A percentile compares a stretch with the other conserved stretches of the same genome.
Conservation (phyloP, 306 rosid species). For the Medicago arabica region DNA sequence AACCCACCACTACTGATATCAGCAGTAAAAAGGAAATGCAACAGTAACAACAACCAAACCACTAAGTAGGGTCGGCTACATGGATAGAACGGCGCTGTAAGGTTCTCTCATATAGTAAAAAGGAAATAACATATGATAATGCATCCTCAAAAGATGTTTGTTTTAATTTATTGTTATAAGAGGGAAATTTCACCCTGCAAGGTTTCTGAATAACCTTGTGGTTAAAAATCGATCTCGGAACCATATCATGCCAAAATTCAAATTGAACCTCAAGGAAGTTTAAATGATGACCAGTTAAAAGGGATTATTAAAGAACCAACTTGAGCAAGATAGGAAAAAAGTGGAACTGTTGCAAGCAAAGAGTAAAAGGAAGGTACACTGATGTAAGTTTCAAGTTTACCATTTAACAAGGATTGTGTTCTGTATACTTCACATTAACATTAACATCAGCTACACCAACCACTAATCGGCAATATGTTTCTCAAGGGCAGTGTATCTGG, state of each 20-base stretch:
- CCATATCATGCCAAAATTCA: neutral
- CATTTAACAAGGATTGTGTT: slow-evolving; percentile 39
- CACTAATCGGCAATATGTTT: slow-evolving; percentile 39
- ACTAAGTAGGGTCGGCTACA: too few relatives aligned
- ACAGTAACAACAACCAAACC: too few relatives aligned
- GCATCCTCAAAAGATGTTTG: neutral
- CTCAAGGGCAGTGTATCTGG: slow-evolving; percentile 39
- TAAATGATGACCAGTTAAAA: neutral
- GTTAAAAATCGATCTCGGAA: slow-evolving; percentile 21
- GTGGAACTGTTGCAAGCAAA: neutral
- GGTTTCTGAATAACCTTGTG: neutral
- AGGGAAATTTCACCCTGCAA: slow-evolving; percentile 12
- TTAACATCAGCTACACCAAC: slow-evolving; percentile 48
- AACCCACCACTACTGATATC: slow-evolving; percentile 12
- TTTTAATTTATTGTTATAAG: neutral
- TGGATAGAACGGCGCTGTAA: too few relatives aligned
- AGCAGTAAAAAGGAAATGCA: slow-evolving; percentile 1
- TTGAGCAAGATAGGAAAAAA: neutral
- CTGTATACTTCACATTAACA: slow-evolving; percentile 42
- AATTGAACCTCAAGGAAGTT: neutral
- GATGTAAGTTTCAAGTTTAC: slow-evolving; percentile 32
- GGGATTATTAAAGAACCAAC: slow-evolving; percentile 1
- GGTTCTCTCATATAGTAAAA: neutral
- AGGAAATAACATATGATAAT: slow-evolving; percentile 7
- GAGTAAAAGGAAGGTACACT: neutral